Percentiles rank a stretch among this genome's conserved stretches.
These are phyloP conservation scores for Fusarium sp. DNA, from an alignment of 2,329 filamentous ascomycete genomes.

Conservation along the genomic window DNA sequence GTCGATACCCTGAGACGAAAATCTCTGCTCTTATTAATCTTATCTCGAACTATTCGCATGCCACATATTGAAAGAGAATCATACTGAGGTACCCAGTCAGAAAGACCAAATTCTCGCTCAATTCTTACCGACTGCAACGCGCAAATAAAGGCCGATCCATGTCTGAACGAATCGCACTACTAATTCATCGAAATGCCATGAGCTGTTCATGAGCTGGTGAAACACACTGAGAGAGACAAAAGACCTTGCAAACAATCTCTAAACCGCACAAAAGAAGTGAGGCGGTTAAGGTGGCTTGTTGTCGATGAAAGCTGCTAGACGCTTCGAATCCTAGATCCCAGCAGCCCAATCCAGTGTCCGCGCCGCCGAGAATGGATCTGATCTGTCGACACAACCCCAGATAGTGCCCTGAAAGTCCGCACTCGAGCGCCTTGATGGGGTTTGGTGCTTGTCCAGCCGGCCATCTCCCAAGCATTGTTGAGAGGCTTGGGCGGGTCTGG, in stretches of 20 bases:
- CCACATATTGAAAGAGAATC: slow-evolving; percentile 13
- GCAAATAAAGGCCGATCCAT: neutral
- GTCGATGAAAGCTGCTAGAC: slow-evolving; percentile 33
- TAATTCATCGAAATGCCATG: slow-evolving; percentile 18
- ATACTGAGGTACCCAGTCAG: slow-evolving; percentile 3
- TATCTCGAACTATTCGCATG: slow-evolving; percentile 16
- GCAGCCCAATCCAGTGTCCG: slow-evolving; percentile 43
- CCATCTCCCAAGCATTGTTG: slow-evolving; percentile 34
- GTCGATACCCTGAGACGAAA: slow-evolving; percentile 17
- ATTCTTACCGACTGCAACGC: slow-evolving; percentile 3
- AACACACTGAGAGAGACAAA: slow-evolving; percentile 27
- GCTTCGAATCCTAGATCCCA: slow-evolving; percentile 42
- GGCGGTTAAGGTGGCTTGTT: slow-evolving; percentile 43
- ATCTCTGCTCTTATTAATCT: slow-evolving; percentile 27
- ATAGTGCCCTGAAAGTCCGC: slow-evolving; percentile 46
- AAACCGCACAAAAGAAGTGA: slow-evolving; percentile 40
- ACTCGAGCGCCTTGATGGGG: slow-evolving; percentile 13
- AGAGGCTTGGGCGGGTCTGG: slow-evolving; percentile 40
- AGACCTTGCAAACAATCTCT: slow-evolving; percentile 20
- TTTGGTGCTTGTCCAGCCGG: neutral
- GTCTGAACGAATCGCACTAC: slow-evolving; percentile 2
- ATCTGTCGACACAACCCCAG: slow-evolving; percentile 51
- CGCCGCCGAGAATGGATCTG: slow-evolving; percentile 52
- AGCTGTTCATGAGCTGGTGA: slow-evolving; percentile 28
- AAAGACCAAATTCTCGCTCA: slow-evolving; percentile 3